Percentiles rank a stretch among this genome's conserved stretches.
phyloP scores from a whole-genome alignment of 2,329 filamentous ascomycete species.

The Phaeophleospora eucalypticola region DNA sequence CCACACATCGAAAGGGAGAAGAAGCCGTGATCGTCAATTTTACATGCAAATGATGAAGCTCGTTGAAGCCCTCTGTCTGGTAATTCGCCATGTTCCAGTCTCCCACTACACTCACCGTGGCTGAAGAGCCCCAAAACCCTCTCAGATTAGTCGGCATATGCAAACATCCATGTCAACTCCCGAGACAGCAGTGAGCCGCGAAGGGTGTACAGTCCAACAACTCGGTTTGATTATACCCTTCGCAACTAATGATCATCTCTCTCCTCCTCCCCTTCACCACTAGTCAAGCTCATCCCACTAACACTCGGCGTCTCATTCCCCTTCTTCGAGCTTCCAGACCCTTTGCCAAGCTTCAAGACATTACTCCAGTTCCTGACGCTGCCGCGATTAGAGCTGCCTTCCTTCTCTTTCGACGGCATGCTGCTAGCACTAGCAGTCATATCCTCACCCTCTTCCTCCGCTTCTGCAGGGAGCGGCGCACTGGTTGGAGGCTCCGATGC shows the following conservation, averaged over 20 bases:
- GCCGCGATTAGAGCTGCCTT: slow-evolving; percentile 19
- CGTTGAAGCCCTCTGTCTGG: too few species aligned
- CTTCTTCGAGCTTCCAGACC: slow-evolving; percentile 25
- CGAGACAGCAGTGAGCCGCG: too few species aligned
- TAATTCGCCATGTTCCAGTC: too few species aligned
- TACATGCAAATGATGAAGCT: too few species aligned
- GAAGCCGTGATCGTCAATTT: too few species aligned
- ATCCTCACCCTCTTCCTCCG: slow-evolving; percentile 36
- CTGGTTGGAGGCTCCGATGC: slow-evolving; percentile 20
- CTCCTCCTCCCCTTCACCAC: slow-evolving; percentile 12
- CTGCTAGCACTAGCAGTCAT: slow-evolving; percentile 33
- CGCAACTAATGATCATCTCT: slow-evolving; percentile 1
- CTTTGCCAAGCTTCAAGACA: slow-evolving; percentile 40
- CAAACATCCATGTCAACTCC: too few species aligned
- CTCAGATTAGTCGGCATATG: too few species aligned
- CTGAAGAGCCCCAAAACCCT: too few species aligned
- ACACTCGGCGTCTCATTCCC: slow-evolving; percentile 43
- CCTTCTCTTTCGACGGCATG: slow-evolving; percentile 36
- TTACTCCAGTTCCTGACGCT: slow-evolving; percentile 43
- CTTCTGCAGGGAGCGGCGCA: slow-evolving; percentile 15
- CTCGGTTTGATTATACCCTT: not conserved
- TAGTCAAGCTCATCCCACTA: slow-evolving; percentile 42
- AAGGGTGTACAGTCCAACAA: not conserved
- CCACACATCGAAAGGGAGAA: too few species aligned
- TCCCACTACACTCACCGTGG: too few species aligned